These are phyloP conservation scores for Talaromyces marneffei DNA, from an alignment of 2,329 filamentous ascomycete genomes.

Conservation along the genomic window DNA sequence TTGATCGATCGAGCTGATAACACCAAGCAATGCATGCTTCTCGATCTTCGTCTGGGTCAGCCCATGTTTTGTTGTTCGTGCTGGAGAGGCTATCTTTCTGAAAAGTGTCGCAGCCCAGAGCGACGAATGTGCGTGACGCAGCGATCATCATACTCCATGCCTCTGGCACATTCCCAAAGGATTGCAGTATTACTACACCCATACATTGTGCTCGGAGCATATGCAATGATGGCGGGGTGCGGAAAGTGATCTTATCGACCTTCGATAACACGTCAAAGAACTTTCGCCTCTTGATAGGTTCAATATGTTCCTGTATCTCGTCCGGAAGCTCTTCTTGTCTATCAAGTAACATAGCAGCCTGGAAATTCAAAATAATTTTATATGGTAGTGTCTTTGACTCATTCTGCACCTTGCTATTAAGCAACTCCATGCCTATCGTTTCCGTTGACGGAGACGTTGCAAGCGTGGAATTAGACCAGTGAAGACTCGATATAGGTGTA, in stretches of 20 bases:
- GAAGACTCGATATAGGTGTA: background rate
- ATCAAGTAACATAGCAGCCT: conserved; percentile 6
- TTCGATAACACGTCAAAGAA: background rate
- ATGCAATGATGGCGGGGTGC: background rate
- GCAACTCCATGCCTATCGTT: background rate
- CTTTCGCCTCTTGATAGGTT: background rate
- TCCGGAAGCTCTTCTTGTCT: background rate
- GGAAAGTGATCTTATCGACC: background rate
- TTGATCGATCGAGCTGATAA: conserved; percentile 24
- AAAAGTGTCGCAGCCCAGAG: conserved; percentile 21
- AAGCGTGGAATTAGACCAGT: background rate
- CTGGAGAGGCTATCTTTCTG: background rate
- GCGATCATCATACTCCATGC: conserved; percentile 8
- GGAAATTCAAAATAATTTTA: background rate
- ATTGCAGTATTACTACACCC: conserved; percentile 5
- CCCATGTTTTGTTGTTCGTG: too few species aligned
- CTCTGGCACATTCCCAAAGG: conserved; percentile 6
- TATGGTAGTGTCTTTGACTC: background rate
- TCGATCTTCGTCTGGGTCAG: conserved; percentile 17
- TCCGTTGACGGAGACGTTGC: background rate
- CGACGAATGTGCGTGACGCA: conserved; percentile 23
- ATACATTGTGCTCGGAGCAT: conserved; percentile 9
- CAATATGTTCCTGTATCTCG: background rate
- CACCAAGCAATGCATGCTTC: conserved; percentile 23
- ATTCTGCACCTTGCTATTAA: background rate